These are phyloP conservation scores for Litsea cubeba DNA, from an alignment of 164 flowering plant genomes.

Conservation along the genomic window DNA sequence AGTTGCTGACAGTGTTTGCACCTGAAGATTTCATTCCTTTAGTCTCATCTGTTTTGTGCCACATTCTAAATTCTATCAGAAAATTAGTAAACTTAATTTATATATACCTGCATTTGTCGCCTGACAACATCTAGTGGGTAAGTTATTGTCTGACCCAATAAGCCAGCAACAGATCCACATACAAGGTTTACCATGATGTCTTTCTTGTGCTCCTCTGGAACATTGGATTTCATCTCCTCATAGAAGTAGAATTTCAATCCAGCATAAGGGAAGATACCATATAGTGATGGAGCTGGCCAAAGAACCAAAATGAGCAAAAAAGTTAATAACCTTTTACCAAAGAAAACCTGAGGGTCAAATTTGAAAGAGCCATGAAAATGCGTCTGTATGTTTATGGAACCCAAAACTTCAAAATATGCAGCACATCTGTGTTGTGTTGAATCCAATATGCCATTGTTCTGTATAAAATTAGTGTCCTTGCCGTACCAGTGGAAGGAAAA, in stretches of 20 bases:
- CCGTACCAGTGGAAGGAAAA: background rate
- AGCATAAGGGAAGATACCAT: conserved; percentile 94
- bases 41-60: background rate
- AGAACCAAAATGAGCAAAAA: conserved; percentile 5
- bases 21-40: conserved; percentile 36
- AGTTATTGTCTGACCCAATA: conserved; percentile 91
- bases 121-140: conserved; percentile 98
- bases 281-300: conserved; percentile 89
- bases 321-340: conserved; percentile 1
- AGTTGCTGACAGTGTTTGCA: conserved; percentile 43
- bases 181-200: conserved; percentile 66
- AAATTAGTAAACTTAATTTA: background rate
- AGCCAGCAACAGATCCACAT: conserved; percentile 92
- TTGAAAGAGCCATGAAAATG: too few relatives aligned
- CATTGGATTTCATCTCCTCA: conserved; percentile 86
- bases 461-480: too few relatives aligned
- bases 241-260: conserved; percentile 96
- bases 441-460: too few relatives aligned
- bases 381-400: too few relatives aligned
- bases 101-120: conserved; percentile 94
- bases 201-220: conserved; percentile 71
- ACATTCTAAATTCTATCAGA: background rate
- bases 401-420: too few relatives aligned
- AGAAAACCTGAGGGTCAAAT: too few relatives aligned
- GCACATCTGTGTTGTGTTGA: too few relatives aligned